Evolutionary conservation across 768 basidiomycete genomes (phyloP).

Genomic region (Crassisporium funariophilum): DNA sequence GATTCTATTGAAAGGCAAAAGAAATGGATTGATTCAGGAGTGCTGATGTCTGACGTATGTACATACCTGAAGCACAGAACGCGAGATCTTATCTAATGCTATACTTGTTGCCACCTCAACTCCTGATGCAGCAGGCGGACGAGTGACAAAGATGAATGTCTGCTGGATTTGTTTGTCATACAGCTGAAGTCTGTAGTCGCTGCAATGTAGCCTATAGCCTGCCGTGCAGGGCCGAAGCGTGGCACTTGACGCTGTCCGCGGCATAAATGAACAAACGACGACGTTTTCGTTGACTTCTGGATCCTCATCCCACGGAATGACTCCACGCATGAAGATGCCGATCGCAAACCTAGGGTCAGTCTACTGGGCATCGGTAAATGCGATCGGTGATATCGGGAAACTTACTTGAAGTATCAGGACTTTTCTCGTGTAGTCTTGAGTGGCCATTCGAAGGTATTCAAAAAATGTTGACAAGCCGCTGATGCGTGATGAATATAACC

Average conservation of each 20-base stretch:
- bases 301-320: slow-evolving; percentile 60
- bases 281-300: slow-evolving; percentile 59
- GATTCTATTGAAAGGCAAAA: slow-evolving; percentile 44
- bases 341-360: slow-evolving; percentile 63
- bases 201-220: slow-evolving; percentile 59
- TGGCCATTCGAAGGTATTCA: slow-evolving; percentile 57
- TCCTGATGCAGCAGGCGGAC: slow-evolving; percentile 45
- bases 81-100: slow-evolving; percentile 63
- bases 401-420: slow-evolving; percentile 59
- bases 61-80: slow-evolving; percentile 50
- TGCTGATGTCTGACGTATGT: not conserved
- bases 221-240: slow-evolving; percentile 50
- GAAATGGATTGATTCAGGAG: not conserved
- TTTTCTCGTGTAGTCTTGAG: slow-evolving; percentile 59
- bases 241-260: slow-evolving; percentile 49
- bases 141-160: slow-evolving; percentile 61
- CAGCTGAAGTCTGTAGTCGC: slow-evolving; percentile 57
- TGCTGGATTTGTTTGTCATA: slow-evolving; percentile 53
- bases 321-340: slow-evolving; percentile 64
- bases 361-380: slow-evolving; percentile 30
- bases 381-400: not conserved
- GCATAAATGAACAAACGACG: slow-evolving; percentile 64
- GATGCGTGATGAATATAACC: slow-evolving; percentile 57
- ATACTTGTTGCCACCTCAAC: slow-evolving; percentile 58
- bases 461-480: slow-evolving; percentile 61